Percentiles rank a stretch among this genome's conserved stretches.
Evolutionary conservation across 371 early-diverging fungal species (phyloP).

Genomic region (Mortierella sp.): DNA sequence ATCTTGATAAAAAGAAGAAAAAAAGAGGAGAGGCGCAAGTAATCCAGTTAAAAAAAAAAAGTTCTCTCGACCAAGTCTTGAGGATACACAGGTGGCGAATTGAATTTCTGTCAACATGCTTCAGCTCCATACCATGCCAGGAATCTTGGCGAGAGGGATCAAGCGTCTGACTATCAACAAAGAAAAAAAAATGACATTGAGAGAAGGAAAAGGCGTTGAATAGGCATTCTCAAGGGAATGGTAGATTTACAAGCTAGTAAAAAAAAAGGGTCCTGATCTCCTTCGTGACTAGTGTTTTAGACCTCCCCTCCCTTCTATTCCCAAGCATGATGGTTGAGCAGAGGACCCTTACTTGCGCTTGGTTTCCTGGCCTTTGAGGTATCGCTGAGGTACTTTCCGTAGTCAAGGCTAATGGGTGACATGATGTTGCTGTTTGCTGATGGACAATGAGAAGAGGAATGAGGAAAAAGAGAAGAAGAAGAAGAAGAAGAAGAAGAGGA

Average conservation of each 20-base stretch:
- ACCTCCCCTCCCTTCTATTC: neutral
- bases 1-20: constrained; percentile 54
- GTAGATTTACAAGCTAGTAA: too few relatives aligned
- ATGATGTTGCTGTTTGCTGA: constrained; percentile 7
- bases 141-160: constrained; percentile 49
- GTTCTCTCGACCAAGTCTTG: neutral
- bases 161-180: constrained; percentile 40
- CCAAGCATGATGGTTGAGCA: neutral
- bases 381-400: constrained; percentile 54
- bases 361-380: constrained; percentile 56
- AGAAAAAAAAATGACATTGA: neutral
- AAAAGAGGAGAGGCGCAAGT: too few relatives aligned
- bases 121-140: constrained; percentile 54
- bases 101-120: neutral
- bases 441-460: constrained; percentile 2
- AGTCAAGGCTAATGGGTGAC: constrained; percentile 39
- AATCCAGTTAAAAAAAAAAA: neutral
- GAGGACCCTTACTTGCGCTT: constrained; percentile 51
- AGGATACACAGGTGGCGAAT: neutral
- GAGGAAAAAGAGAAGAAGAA: constrained; percentile 1
- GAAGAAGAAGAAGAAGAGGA: neutral
- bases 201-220: too few relatives aligned
- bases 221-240: too few relatives aligned
- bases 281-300: neutral
- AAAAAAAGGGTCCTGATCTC: neutral